A percentile compares a stretch with the other conserved stretches of the same genome.
Evolutionary conservation across 495 filamentous ascomycete genomes (phyloP).

Genomic region (Penicillium canariense): DNA sequence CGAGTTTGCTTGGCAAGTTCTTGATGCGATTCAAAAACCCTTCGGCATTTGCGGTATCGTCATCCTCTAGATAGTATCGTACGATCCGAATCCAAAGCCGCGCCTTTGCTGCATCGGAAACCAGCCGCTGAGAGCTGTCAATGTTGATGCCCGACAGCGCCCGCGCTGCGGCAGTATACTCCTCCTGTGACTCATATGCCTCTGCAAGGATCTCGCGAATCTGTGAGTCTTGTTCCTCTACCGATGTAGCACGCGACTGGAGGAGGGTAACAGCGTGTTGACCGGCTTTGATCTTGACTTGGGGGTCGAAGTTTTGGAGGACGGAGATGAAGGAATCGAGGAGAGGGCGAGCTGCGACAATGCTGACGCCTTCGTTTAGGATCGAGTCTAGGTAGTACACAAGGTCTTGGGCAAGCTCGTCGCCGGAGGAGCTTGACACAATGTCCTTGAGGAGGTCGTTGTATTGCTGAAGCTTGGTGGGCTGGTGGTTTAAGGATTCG

Average conservation of each 20-base stretch:
- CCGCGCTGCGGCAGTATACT: conserved; percentile 74
- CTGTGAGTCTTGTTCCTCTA: conserved; percentile 78
- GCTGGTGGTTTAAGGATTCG: conserved; percentile 49
- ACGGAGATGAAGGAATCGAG: conserved; percentile 63
- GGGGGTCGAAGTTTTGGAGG: conserved; percentile 54
- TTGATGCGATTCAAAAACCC: conserved; percentile 89
- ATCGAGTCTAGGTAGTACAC: conserved; percentile 66
- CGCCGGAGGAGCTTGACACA: conserved; percentile 51
- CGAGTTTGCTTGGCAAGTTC: conserved; percentile 77
- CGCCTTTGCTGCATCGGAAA: conserved; percentile 75
- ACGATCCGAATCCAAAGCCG: conserved; percentile 90
- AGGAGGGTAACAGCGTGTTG: conserved; percentile 65
- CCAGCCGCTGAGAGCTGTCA: conserved; percentile 79
- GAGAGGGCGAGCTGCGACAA: conserved; percentile 71
- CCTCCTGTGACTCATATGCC: conserved; percentile 78
- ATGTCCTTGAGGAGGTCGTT: conserved; percentile 64
- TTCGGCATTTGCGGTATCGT: conserved; percentile 83
- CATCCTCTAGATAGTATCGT: conserved; percentile 89
- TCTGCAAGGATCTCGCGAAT: conserved; percentile 80
- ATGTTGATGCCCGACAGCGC: conserved; percentile 80
- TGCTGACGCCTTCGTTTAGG: conserved; percentile 64
- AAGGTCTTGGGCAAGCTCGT: conserved; percentile 61
- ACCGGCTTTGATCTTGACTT: conserved; percentile 68
- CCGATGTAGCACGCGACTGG: conserved; percentile 63
- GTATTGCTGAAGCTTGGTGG: conserved; percentile 61